phyloP scores from a whole-genome alignment of 257 asterid species.

The Rehmannia glutinosa region DNA sequence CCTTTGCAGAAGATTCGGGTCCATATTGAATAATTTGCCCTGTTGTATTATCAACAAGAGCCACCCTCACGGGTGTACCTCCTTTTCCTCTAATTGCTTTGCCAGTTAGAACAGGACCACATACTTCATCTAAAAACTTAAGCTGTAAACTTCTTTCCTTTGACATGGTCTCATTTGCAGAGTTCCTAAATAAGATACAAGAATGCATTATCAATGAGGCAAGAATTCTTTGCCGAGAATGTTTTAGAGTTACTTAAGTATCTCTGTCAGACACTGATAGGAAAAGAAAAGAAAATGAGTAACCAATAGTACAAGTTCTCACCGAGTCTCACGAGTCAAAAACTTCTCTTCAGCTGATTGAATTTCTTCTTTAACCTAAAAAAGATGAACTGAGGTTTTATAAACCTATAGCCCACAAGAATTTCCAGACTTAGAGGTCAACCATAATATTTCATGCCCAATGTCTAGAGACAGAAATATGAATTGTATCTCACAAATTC shows the following conservation, averaged over 20 bases:
- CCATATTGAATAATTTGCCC: slow-evolving; percentile 23
- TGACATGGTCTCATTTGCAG: slow-evolving; percentile 6
- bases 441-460: not conserved
- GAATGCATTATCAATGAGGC: not conserved
- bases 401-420: not conserved
- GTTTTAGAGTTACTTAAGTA: too few species aligned
- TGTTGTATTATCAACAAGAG: slow-evolving; percentile 28
- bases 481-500: too few species aligned
- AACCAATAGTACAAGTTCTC: slow-evolving; percentile 11
- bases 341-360: slow-evolving; percentile 20
- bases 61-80: slow-evolving; percentile 22
- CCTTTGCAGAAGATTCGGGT: slow-evolving; percentile 35
- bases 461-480: not conserved
- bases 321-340: slow-evolving; percentile 23
- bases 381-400: not conserved
- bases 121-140: slow-evolving; percentile 36
- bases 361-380: slow-evolving; percentile 47
- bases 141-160: slow-evolving; percentile 31
- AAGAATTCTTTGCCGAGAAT: not conserved
- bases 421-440: slow-evolving; percentile 1
- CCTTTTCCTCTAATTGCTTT: slow-evolving; percentile 31
- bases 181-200: slow-evolving; percentile 26
- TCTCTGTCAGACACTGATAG: not conserved
- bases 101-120: slow-evolving; percentile 33
- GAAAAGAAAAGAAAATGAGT: not conserved